Evolutionary conservation across 108 stramenopile genomes (phyloP).

Genomic region (Schizochytrium sp.): DNA sequence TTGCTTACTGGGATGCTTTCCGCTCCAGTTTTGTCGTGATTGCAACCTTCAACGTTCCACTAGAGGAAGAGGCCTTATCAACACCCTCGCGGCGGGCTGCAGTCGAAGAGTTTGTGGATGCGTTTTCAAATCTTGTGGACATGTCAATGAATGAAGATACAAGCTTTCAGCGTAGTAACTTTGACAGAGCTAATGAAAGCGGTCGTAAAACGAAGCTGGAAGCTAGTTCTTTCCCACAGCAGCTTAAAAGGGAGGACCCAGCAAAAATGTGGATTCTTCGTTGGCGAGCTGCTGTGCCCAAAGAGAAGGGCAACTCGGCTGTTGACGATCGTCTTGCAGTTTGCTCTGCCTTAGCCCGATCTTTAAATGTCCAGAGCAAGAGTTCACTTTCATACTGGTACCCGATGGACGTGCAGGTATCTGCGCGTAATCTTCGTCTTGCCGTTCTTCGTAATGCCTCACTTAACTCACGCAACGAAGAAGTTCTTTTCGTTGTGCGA

Average conservation of each 20-base stretch:
- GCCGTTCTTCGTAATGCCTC: background rate
- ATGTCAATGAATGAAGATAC: slow-evolving; percentile 51
- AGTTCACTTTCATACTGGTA: background rate
- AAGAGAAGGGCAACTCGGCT: background rate
- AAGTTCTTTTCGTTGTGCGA: slow-evolving; percentile 12
- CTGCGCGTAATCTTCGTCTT: background rate
- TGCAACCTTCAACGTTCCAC: slow-evolving; percentile 27
- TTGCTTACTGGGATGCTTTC: slow-evolving; percentile 27
- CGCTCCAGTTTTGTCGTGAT: background rate
- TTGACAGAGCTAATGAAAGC: background rate
- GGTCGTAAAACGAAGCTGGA: background rate
- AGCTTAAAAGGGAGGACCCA: background rate
- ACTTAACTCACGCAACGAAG: slow-evolving; percentile 7
- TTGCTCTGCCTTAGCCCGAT: slow-evolving; percentile 7
- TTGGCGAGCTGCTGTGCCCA: slow-evolving; percentile 8
- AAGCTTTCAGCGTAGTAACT: background rate
- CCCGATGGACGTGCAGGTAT: background rate
- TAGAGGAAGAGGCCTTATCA: background rate
- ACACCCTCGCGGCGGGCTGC: background rate
- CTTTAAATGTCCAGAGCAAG: background rate
- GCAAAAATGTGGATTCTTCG: slow-evolving; percentile 18
- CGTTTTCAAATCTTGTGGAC: slow-evolving; percentile 31
- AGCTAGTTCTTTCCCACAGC: background rate
- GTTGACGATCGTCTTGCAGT: slow-evolving; percentile 50
- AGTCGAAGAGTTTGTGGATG: slow-evolving; percentile 40